Base-by-base conservation (phyloP, 176 grass and related monocot genomes). In the Cenchrus fungigraminus region DNA sequence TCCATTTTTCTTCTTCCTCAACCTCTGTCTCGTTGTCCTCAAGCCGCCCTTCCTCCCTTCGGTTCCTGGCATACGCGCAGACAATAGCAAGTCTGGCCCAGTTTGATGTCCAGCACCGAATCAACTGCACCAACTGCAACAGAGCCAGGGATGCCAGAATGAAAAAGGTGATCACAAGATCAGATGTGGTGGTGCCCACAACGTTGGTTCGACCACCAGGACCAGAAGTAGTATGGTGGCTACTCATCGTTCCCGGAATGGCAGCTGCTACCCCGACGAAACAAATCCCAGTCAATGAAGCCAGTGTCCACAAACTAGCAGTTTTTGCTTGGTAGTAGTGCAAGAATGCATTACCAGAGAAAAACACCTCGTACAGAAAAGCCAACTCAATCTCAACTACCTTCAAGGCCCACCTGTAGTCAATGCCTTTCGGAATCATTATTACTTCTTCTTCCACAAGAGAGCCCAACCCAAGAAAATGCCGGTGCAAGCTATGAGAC, bases 41-140 rank as follows among this genome's bases (percentile, higher is more conserved):
- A 25, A 25, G 25, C 25, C 25, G 25, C 25, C 25, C 25, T 40
- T 40, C 37, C 37, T 40, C 37, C 37, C 0, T 10, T 50, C 47
- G 1, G 47, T 63, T 67, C 62, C 62, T 40, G 47, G 9, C 11
- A 0, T 67, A 80, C 29, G 15, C 63, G 3, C 64, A 68, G 9
- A 12, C 78, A 80, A 80, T 0, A 64, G 49, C 16, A 2, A 80
- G 16, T 80, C 6, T 52, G 0, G 49, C 78, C 78, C 64, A 80
- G 19, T 80, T 80, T 68, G 78, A 80, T 12, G 78, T 80, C 78
- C 78, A 80, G 6, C 78, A 80, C 49, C 47, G 1, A 9, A 80
- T 54, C 64, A 80, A 42, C 5, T 68, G 64, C 47, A 68, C 1
- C 78, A 80, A 42, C 9, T 80, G 78, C 32, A 80, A 14, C 3